Conservation (phyloP, 805 yeast species). For the Pichia sporocuriosa region DNA sequence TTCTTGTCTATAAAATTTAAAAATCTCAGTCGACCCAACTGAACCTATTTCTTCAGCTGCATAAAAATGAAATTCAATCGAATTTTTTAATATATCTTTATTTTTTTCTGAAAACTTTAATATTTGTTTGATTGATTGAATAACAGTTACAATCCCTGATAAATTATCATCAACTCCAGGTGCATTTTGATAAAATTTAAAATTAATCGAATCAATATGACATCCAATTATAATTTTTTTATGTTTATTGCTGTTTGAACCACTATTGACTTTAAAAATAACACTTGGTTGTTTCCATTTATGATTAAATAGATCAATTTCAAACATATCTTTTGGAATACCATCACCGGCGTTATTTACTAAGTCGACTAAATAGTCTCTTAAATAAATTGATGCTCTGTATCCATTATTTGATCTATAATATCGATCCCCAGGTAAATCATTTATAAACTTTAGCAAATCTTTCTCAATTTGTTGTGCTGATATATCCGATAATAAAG, state of each 20-base stretch:
- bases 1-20: slow-evolving; percentile 43
- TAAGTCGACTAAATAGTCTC: slow-evolving; percentile 35
- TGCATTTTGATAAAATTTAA: slow-evolving; percentile 57
- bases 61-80: slow-evolving; percentile 89
- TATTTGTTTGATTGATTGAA: slow-evolving; percentile 68
- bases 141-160: slow-evolving; percentile 71
- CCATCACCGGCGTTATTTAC: too few species aligned
- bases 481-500: slow-evolving; percentile 9
- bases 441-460: slow-evolving; percentile 6
- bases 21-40: slow-evolving; percentile 78
- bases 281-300: slow-evolving; percentile 75
- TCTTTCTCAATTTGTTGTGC: slow-evolving; percentile 1
- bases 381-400: slow-evolving; percentile 67
- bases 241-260: slow-evolving; percentile 3
- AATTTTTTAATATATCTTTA: slow-evolving; percentile 36
- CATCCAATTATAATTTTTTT: slow-evolving; percentile 71
- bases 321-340: slow-evolving; percentile 20
- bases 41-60: slow-evolving; percentile 94
- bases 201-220: slow-evolving; percentile 80
- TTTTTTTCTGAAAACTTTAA: slow-evolving; percentile 23
- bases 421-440: slow-evolving; percentile 50
- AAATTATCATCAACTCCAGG: slow-evolving; percentile 98
- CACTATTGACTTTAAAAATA: slow-evolving; percentile 48
- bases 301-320: slow-evolving; percentile 51
- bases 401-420: slow-evolving; percentile 67